phyloP scores from a whole-genome alignment of 2,329 filamentous ascomycete species.

The Colletotrichum liriopes region DNA sequence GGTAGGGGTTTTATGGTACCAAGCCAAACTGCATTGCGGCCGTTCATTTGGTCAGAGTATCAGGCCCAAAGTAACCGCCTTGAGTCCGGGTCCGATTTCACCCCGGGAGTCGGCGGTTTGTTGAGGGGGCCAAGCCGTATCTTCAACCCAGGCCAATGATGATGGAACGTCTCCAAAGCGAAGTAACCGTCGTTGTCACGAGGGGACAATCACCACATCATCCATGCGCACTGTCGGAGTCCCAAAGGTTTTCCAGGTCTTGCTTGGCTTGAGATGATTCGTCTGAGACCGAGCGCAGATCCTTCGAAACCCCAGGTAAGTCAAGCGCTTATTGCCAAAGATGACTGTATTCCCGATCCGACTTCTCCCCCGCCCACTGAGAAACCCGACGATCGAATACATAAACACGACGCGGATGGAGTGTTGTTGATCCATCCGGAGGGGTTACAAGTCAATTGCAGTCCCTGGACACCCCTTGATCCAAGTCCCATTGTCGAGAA shows the following conservation, averaged over 20 bases:
- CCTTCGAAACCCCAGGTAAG: neutral
- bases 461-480: neutral
- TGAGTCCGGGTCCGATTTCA: neutral
- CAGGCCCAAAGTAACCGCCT: neutral
- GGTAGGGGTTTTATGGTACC: neutral
- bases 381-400: neutral
- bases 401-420: neutral
- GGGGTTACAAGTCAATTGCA: neutral
- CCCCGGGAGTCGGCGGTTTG: neutral
- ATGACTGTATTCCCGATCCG: constrained; percentile 1
- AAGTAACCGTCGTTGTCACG: too few species aligned
- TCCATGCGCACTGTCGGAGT: neutral
- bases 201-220: too few species aligned
- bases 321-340: constrained; percentile 8
- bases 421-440: too few species aligned
- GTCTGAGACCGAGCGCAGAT: neutral
- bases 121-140: neutral
- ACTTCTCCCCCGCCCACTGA: neutral
- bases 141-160: neutral
- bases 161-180: too few species aligned
- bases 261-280: neutral
- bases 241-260: neutral
- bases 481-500: too few species aligned
- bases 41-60: neutral
- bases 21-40: too few species aligned